A percentile compares a stretch with the other conserved stretches of the same genome.
Evolutionary conservation across 495 filamentous ascomycete genomes (phyloP).

Genomic region (Penicillium bialowiezense): DNA sequence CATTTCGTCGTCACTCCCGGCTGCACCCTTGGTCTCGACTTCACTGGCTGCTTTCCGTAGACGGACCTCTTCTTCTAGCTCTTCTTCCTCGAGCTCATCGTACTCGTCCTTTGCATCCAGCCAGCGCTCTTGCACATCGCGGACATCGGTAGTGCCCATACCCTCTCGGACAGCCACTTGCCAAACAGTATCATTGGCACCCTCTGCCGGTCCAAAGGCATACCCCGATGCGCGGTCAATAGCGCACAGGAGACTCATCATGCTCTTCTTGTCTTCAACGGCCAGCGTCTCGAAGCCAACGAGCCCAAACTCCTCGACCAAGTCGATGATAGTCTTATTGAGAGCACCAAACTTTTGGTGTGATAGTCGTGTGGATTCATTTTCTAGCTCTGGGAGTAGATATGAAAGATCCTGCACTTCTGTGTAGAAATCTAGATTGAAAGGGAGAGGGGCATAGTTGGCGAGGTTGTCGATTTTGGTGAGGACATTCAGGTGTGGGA

Average conservation of each 20-base stretch:
- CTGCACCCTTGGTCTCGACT: constrained; percentile 9
- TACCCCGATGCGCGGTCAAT: constrained; percentile 92
- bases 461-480: constrained; percentile 94
- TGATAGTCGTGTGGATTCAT: constrained; percentile 53
- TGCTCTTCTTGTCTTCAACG: constrained; percentile 92
- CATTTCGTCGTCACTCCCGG: constrained; percentile 4
- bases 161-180: constrained; percentile 90
- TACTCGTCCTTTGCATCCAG: constrained; percentile 83
- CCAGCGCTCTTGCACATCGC: constrained; percentile 94
- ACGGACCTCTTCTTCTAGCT: constrained; percentile 62
- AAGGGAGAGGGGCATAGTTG: constrained; percentile 76
- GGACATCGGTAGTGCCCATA: constrained; percentile 69
- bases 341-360: constrained; percentile 74
- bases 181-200: constrained; percentile 92
- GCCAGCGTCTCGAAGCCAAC: constrained; percentile 91
- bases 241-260: constrained; percentile 83
- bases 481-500: constrained; percentile 91
- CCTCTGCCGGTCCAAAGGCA: constrained; percentile 86
- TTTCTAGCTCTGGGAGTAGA: constrained; percentile 73
- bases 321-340: constrained; percentile 79
- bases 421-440: constrained; percentile 95
- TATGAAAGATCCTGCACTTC: constrained; percentile 93
- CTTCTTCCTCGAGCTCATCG: constrained; percentile 72
- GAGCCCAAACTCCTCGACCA: constrained; percentile 84
- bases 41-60: constrained; percentile 31